Conservation (phyloP, 2,329 filamentous ascomycete species). For the Venturia pyrina region DNA sequence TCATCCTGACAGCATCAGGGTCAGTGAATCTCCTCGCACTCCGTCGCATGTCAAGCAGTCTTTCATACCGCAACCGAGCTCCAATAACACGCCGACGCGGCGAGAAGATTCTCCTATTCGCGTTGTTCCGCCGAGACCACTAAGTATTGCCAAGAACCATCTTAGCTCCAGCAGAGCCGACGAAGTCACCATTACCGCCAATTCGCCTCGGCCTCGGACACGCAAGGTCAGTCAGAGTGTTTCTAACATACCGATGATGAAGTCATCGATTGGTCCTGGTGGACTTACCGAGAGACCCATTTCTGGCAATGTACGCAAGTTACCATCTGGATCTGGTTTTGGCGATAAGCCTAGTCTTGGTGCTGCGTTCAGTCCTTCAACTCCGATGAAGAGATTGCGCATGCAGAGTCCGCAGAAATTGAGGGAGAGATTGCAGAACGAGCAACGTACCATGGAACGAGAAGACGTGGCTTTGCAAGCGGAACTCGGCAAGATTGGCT, state of each 20-base stretch:
- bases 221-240: slow-evolving; percentile 26
- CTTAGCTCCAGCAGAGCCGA: slow-evolving; percentile 16
- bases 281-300: slow-evolving; percentile 41
- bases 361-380: slow-evolving; percentile 6
- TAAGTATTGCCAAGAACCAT: slow-evolving; percentile 2
- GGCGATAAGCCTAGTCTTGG: slow-evolving; percentile 17
- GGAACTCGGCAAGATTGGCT: slow-evolving; percentile 69
- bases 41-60: slow-evolving; percentile 24
- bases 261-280: slow-evolving; percentile 25
- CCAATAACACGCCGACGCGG: slow-evolving; percentile 16
- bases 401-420: slow-evolving; percentile 56
- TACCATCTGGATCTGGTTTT: slow-evolving; percentile 48
- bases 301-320: slow-evolving; percentile 46
- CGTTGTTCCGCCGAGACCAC: background rate
- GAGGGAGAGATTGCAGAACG: slow-evolving; percentile 73
- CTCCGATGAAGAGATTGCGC: slow-evolving; percentile 51
- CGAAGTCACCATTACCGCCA: slow-evolving; percentile 26
- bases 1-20: background rate
- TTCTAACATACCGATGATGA: slow-evolving; percentile 41
- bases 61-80: slow-evolving; percentile 27
- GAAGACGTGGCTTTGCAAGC: slow-evolving; percentile 60
- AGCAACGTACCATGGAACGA: slow-evolving; percentile 63
- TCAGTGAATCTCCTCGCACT: slow-evolving; percentile 22
- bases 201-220: slow-evolving; percentile 29
- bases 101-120: slow-evolving; percentile 10